Base-by-base conservation (phyloP, 495 filamentous ascomycete genomes). In the Aspergillus saccharolyticus region DNA sequence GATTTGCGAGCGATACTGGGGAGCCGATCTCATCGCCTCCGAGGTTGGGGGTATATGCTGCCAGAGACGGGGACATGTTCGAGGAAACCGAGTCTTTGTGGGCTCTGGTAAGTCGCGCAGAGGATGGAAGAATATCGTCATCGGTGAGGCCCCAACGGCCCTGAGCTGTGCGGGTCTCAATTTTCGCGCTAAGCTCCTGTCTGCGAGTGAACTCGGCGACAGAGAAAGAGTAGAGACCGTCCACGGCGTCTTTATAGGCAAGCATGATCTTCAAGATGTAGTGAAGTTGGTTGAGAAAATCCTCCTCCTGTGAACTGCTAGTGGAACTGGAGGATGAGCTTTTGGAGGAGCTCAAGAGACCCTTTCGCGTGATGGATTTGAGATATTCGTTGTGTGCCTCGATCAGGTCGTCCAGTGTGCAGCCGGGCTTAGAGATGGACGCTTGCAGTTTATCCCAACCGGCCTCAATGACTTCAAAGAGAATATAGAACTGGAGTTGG, bases 401-500 rank as follows among this genome's bases (percentile, higher is more conserved):
- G 68, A 97, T 97, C 17, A 99, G 80, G 68, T 97, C 94, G 74
- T 97, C 95, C 16, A 99, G 82, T 0, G 95, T 99, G 63, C 85
- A 89, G 33, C 87, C 87, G 16, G 90, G 89, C 66, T 88, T 91
- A 47, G 78, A 81, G 53, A 96, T 85, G 42, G 87, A 87, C 3
- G 82, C 80, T 62, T 96, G 87, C 8, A 99, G 80, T 61, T 90
- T 85, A 58, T 89, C 85, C 95, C 95, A 99, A 53, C 87, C 89
- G 53, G 86, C 84, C 71, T 97, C 94, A 68, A 99, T 97, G 60
- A 99, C 95, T 70, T 97, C 94, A 65, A 97, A 97, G 17, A 99
- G 82, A 63, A 99, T 97, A 71, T 99, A 99, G 73, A 96, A 96
- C 69, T 97, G 95, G 30, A 99, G 80, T 70, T 99, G 95, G 56